These are phyloP conservation scores for Euphorbia lathyris DNA, from an alignment of 345 rosid species.

Conservation along the genomic window DNA sequence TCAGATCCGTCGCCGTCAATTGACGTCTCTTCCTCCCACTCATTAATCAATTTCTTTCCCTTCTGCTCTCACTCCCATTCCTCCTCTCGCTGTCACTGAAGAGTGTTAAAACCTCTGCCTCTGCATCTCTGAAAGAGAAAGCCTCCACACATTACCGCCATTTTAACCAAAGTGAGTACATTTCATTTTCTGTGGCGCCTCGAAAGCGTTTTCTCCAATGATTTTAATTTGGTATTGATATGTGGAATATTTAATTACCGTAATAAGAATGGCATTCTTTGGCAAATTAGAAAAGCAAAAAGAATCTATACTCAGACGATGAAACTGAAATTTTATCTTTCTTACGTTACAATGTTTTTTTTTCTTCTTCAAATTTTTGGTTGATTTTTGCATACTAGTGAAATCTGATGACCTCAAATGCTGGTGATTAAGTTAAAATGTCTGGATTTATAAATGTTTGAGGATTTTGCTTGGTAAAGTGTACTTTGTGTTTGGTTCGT, in stretches of 20 bases:
- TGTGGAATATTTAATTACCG: no score
- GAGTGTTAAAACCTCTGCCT: background rate
- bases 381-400: background rate
- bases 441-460: background rate
- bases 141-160: background rate
- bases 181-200: no score
- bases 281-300: background rate
- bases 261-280: background rate
- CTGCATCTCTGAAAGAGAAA: background rate
- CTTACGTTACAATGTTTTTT: background rate
- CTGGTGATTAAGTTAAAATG: background rate
- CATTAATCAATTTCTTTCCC: no score
- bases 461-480: background rate
- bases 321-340: background rate
- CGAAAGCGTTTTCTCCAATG: no score
- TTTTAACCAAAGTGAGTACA: no score
- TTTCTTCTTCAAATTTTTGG: background rate
- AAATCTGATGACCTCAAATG: slow-evolving; percentile 9
- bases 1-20: background rate
- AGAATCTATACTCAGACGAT: no score
- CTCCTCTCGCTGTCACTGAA: background rate
- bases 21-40: background rate
- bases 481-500: slow-evolving; percentile 5
- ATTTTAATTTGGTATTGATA: no score
- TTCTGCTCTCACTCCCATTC: background rate